phyloP scores from a whole-genome alignment of 2,329 filamentous ascomycete species.

The Cladosporium sp. region DNA sequence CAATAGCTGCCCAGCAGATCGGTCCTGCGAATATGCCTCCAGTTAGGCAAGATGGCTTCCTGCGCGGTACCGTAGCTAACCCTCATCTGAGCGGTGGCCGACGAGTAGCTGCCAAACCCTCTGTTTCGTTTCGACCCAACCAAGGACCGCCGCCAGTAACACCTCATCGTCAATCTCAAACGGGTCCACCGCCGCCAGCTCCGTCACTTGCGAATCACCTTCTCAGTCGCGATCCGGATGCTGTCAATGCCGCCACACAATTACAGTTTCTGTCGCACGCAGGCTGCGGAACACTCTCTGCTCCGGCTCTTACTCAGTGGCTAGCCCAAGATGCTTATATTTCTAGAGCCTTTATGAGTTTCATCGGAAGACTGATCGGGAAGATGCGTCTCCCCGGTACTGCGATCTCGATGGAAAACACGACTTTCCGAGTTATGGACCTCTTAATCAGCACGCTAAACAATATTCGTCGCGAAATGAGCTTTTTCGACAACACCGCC shows the following conservation, averaged over 20 bases:
- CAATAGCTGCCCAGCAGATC: constrained; percentile 24
- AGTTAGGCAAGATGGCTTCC: constrained; percentile 30
- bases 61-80: constrained; percentile 45
- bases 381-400: constrained; percentile 55
- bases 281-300: constrained; percentile 57
- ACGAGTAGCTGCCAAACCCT: constrained; percentile 6
- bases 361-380: constrained; percentile 60
- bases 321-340: constrained; percentile 69
- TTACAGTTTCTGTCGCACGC: constrained; percentile 63
- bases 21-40: constrained; percentile 13
- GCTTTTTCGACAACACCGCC: constrained; percentile 64
- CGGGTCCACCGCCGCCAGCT: constrained; percentile 31
- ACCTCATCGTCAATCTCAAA: constrained; percentile 18
- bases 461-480: constrained; percentile 64
- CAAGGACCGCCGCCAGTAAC: constrained; percentile 19
- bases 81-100: constrained; percentile 27
- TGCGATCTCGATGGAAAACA: constrained; percentile 39
- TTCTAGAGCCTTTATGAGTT: constrained; percentile 65
- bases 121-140: constrained; percentile 14
- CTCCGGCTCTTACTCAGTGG: constrained; percentile 58
- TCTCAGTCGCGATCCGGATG: constrained; percentile 44
- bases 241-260: constrained; percentile 57
- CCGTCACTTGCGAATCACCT: constrained; percentile 57
- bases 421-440: constrained; percentile 56
- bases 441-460: constrained; percentile 61